phyloP scores from a whole-genome alignment of 768 basidiomycete genomes.

The Amanita pseudoporphyria region DNA sequence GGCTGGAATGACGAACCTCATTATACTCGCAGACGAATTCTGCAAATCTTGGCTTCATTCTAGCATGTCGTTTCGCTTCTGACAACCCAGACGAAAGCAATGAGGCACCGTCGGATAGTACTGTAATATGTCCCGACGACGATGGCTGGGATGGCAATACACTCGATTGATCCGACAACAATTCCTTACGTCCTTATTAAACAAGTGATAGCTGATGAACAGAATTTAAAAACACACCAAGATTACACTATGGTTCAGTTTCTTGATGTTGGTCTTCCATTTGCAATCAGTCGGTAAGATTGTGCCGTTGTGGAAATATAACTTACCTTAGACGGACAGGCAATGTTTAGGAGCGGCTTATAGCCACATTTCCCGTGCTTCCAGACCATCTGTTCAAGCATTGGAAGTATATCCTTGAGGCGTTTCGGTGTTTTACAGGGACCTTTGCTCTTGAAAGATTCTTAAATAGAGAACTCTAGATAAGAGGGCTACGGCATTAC shows the following conservation, averaged over 20 bases:
- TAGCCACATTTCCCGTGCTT: constrained; percentile 66
- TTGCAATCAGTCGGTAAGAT: not conserved
- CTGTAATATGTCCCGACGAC: constrained; percentile 29
- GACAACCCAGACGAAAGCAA: constrained; percentile 24
- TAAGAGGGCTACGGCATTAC: constrained; percentile 22
- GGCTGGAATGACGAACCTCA: constrained; percentile 37
- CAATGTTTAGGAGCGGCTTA: constrained; percentile 45
- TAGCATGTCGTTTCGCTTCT: constrained; percentile 23
- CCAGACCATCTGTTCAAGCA: constrained; percentile 55
- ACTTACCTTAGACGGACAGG: constrained; percentile 73
- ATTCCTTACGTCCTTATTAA: constrained; percentile 36
- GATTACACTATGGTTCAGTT: constrained; percentile 3
- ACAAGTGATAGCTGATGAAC: not conserved
- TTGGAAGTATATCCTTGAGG: constrained; percentile 41
- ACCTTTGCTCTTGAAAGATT: constrained; percentile 25
- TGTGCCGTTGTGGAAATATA: not conserved
- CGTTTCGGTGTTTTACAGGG: constrained; percentile 65
- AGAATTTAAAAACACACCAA: not conserved
- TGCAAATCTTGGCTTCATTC: constrained; percentile 63
- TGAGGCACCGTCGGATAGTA: constrained; percentile 43
- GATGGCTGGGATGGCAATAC: constrained; percentile 46
- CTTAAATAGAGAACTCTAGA: not conserved
- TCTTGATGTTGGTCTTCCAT: not conserved
- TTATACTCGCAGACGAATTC: constrained; percentile 61
- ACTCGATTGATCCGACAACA: constrained; percentile 62